phyloP scores from a whole-genome alignment of 176 grass and related monocot species.

The Themeda triandra region DNA sequence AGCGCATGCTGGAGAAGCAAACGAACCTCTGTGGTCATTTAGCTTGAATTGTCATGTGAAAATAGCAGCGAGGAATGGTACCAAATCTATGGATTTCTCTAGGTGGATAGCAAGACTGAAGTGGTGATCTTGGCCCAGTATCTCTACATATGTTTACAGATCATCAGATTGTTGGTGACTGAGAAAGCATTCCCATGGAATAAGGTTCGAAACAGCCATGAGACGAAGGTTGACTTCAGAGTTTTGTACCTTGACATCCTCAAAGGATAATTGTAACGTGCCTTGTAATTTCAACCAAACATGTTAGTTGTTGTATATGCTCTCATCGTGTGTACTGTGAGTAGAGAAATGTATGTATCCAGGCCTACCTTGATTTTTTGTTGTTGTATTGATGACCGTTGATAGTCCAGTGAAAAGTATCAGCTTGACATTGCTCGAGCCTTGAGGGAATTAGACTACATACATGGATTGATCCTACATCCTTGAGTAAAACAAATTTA shows the following conservation, averaged over 20 bases:
- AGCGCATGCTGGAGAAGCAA: neutral
- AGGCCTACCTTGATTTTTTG: no score
- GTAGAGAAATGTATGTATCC: neutral
- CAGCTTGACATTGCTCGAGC: neutral
- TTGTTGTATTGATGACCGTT: no score
- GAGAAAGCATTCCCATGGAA: conserved; percentile 11
- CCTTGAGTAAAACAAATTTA: neutral
- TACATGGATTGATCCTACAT: neutral
- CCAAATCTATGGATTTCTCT: neutral
- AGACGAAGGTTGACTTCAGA: neutral
- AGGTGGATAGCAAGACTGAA: conserved; percentile 17
- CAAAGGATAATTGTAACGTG: neutral
- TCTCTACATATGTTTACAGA: neutral
- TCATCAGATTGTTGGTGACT: neutral
- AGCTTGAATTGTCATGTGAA: neutral
- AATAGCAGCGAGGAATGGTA: neutral
- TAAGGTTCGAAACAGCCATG: neutral
- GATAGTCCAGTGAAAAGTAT: neutral
- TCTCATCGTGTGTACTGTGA: neutral
- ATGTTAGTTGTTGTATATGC: neutral
- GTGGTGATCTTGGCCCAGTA: neutral
- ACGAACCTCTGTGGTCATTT: neutral
- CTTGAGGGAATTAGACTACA: neutral
- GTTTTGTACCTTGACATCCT: neutral
- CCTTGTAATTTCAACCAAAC: neutral